Base-by-base conservation (phyloP, 352 stramenopile species). In the Paralagenidium karlingii region DNA sequence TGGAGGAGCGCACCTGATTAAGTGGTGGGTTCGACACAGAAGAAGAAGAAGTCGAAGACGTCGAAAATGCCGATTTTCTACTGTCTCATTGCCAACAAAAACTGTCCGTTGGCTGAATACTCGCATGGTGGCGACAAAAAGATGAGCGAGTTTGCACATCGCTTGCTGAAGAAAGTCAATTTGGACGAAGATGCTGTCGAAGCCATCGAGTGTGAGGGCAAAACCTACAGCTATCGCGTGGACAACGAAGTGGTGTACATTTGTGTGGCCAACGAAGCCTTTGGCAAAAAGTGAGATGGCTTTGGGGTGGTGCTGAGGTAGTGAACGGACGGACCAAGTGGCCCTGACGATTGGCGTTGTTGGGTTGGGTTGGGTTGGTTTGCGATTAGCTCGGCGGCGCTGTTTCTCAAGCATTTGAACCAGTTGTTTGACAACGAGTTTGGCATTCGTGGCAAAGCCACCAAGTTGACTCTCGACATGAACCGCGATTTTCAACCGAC, bases 11-110 rank as follows among this genome's bases (percentile, higher is more conserved):
- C n/a, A n/a, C n/a, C n/a, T n/a, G n/a, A n/a, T n/a, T n/a, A n/a
- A n/a, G n/a, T n/a, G n/a, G n/a, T n/a, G n/a, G n/a, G n/a, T n/a
- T n/a, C n/a, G n/a, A n/a, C n/a, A n/a, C n/a, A n/a, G n/a, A n/a
- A n/a, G n/a, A n/a, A n/a, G n/a, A n/a, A n/a, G n/a, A n/a, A n/a
- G n/a, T n/a, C n/a, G n/a, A n/a, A n/a, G n/a, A n/a, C n/a, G n/a
- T n/a, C n/a, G n/a, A n/a, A n/a, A n/a, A 84, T 92, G 78, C 58
- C 76, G 42, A 92, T 92, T 56, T 89, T 73, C 53, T 92, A 90
- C 65, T 92, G 76, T 49, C 62, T 92, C 8, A 63, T 92, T 40
- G 78, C 76, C 34, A 92, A 92, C 53, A 60, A 57, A 40, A 49
- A 84, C 67, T 88, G 73, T 31, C 58, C 78, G 43, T 58, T 92